Evolutionary conservation across 306 rosid species (phyloP).

Genomic region (Fagus crenata): DNA sequence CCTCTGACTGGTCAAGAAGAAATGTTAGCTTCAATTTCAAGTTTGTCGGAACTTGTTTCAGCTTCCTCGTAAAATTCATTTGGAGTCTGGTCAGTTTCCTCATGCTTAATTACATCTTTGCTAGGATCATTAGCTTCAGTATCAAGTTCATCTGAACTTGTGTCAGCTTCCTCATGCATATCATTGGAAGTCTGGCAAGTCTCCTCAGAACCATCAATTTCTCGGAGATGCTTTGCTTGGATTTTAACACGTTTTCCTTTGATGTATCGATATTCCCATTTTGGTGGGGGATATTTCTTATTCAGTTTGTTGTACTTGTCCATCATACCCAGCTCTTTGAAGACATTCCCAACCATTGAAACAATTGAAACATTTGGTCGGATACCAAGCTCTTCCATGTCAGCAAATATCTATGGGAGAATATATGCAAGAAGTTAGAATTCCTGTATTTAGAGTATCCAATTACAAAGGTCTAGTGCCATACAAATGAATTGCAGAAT

Average conservation of each 20-base stretch:
- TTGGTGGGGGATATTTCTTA: conserved; percentile 73
- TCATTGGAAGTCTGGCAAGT: conserved; percentile 31
- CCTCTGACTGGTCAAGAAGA: conserved; percentile 18
- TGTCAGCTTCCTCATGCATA: conserved; percentile 33
- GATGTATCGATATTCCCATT: conserved; percentile 68
- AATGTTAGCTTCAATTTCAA: conserved; percentile 22
- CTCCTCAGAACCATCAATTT: conserved; percentile 18
- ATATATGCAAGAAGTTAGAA: conserved; percentile 30
- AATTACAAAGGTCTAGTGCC: conserved; percentile 2
- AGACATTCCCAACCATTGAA: conserved; percentile 65
- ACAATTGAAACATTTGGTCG: conserved; percentile 60
- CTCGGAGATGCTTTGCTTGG: conserved; percentile 29
- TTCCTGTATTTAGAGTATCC: conserved; percentile 9
- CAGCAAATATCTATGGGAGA: conserved; percentile 74
- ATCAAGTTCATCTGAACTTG: conserved; percentile 23
- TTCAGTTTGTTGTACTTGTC: conserved; percentile 66
- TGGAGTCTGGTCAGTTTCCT: conserved; percentile 11
- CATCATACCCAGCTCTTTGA: conserved; percentile 75
- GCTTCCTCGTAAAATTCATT: conserved; percentile 32
- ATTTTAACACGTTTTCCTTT: conserved; percentile 73
- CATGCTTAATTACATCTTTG: conserved; percentile 22
- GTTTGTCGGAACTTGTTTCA: conserved; percentile 27
- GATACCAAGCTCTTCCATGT: conserved; percentile 91
- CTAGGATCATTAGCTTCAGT: conserved; percentile 10
- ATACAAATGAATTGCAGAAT: neutral